Evolutionary conservation across 108 stramenopile genomes (phyloP).

Genomic region (Nitzschia inconspicua): DNA sequence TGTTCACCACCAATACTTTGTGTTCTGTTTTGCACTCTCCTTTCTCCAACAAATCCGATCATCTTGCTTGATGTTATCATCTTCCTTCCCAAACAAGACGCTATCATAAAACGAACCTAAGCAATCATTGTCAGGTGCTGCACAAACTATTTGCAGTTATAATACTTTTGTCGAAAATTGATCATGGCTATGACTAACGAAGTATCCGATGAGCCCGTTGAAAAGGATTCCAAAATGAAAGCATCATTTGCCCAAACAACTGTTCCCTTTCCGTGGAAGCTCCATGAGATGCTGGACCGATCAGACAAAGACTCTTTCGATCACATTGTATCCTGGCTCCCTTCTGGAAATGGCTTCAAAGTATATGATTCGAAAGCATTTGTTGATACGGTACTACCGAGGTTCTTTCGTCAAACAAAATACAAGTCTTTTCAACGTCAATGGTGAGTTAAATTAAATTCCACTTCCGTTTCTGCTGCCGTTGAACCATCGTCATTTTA

Average conservation of each 20-base stretch:
- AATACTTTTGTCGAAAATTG: too few species aligned
- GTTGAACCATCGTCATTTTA: conserved; percentile 12
- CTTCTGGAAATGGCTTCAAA: conserved; percentile 43
- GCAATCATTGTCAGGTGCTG: too few species aligned
- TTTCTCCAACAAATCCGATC: too few species aligned
- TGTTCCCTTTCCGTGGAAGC: conserved; percentile 14
- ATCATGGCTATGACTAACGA: too few species aligned
- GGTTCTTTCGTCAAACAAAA: conserved; percentile 31
- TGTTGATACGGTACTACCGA: conserved; percentile 17
- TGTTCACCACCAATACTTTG: too few species aligned
- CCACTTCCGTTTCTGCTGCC: conserved; percentile 34
- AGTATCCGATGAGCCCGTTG: too few species aligned
- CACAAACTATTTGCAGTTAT: too few species aligned
- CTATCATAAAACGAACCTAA: too few species aligned
- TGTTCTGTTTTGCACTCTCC: too few species aligned
- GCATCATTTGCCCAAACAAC: too few species aligned
- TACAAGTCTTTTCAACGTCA: conserved; percentile 51
- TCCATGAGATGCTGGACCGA: conserved; percentile 14
- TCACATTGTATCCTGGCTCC: conserved; percentile 44
- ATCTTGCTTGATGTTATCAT: too few species aligned
- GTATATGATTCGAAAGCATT: conserved; percentile 41
- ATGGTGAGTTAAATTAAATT: conserved; percentile 1
- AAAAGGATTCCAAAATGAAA: neutral
- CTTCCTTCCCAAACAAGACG: too few species aligned
- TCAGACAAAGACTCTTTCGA: conserved; percentile 4